Evolutionary conservation across 1,284 basidiomycete genomes (phyloP), one percentile per base, ranked within the genome.

Genomic region (Tilletia caries): DNA sequence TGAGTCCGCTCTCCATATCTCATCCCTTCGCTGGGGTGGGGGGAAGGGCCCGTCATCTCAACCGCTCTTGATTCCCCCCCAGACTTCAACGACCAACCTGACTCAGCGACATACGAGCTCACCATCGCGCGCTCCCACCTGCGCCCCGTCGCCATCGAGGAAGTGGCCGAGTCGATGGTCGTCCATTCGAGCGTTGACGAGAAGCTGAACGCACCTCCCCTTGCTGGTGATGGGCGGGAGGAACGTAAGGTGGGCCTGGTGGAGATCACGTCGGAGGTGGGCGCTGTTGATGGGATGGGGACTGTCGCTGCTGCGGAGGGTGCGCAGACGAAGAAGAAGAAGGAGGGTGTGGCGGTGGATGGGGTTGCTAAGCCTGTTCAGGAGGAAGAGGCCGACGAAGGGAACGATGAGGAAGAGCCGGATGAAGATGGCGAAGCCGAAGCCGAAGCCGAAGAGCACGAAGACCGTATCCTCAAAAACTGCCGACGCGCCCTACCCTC

Each of bases 21-120:
- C 2, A 10, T 41, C 37, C 15, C 37, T 41, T 41, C 15, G 10
- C 37, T 15, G 8, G 37, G 37, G 13, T 41, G 6, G 13, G 13
- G 5, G 5, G 37, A 41, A 41, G 13, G 13, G 37, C 37, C 6
- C 6, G 37, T 41, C 37, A 41, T n/a, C n/a, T n/a, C n/a, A n/a
- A n/a, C n/a, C n/a, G n/a, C n/a, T n/a, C n/a, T 41, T 13, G 37
- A 41, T 5, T 41, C 5, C 5, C 37, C 37, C 37, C 37, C 37
- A 41, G 37, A 41, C 83, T 93, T 98, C 85, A 98, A 98, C 84
- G 93, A 93, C 67, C 86, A 89, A 44, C 95, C 95, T 0, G 88
- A 88, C 73, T 95, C 96, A 80, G 87, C 91, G 1, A 89, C 89
- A 0, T 98, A 98, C 82, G 88, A 91, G 27, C 86, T 98, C n/a